phyloP scores from a whole-genome alignment of 2,329 filamentous ascomycete species.

The Phyllachora maydis region DNA sequence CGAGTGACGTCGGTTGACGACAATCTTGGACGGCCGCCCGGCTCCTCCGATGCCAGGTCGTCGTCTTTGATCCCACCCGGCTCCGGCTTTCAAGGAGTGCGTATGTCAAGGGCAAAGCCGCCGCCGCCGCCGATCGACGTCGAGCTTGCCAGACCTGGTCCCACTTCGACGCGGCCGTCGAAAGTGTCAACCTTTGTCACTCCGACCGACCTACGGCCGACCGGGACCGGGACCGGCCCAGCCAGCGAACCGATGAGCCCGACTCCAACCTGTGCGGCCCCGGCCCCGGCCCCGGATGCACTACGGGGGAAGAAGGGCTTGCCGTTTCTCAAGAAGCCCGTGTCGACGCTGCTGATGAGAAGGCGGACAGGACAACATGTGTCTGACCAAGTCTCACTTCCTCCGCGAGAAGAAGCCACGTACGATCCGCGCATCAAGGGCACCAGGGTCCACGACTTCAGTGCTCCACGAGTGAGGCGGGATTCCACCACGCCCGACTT shows the following conservation, averaged over 20 bases:
- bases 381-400: conserved; percentile 19
- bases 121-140: conserved; percentile 15
- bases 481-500: too few species aligned
- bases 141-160: conserved; percentile 10
- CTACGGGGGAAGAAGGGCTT: conserved; percentile 29
- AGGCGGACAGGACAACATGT: conserved; percentile 30
- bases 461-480: conserved; percentile 39
- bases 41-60: conserved; percentile 6
- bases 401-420: conserved; percentile 20
- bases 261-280: too few species aligned
- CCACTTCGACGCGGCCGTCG: conserved; percentile 9
- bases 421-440: conserved; percentile 46
- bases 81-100: not conserved
- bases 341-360: conserved; percentile 35
- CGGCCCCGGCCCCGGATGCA: conserved; percentile 14
- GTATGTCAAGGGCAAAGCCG: conserved; percentile 9
- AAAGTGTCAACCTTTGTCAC: conserved; percentile 22
- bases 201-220: conserved; percentile 21
- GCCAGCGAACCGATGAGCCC: conserved; percentile 14
- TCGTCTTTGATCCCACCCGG: conserved; percentile 1
- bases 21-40: conserved; percentile 3
- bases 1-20: conserved; percentile 23
- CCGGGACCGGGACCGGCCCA: conserved; percentile 19
- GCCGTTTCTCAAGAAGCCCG: conserved; percentile 37
- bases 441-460: conserved; percentile 45